Conservation (phyloP, 768 basidiomycete species). For the Boletus eberwhitei region DNA sequence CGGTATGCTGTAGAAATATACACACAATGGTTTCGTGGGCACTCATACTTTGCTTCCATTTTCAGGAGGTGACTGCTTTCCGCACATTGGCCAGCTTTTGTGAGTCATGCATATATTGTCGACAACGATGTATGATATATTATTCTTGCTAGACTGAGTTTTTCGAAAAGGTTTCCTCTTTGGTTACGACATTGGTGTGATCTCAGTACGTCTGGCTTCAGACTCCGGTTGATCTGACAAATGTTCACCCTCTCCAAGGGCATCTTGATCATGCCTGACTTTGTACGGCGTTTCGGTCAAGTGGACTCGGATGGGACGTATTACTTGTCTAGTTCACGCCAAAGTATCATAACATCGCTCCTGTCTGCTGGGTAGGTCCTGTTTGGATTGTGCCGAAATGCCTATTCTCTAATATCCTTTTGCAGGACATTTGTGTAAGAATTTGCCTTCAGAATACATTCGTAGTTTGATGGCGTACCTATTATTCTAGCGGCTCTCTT, state of each 20-base stretch:
- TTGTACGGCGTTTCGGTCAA: conserved; percentile 12
- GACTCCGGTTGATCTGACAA: background rate
- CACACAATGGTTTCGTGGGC: background rate
- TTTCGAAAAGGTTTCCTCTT: conserved; percentile 11
- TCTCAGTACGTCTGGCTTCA: conserved; percentile 5
- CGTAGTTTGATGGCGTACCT: background rate
- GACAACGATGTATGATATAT: background rate
- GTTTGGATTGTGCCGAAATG: background rate
- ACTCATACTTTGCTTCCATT: background rate
- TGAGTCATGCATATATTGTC: background rate
- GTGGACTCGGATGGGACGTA: conserved; percentile 7
- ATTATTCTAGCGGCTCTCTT: conserved; percentile 49
- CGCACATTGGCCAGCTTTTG: background rate
- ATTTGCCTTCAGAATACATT: background rate
- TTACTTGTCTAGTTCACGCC: conserved; percentile 15
- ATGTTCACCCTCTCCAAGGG: conserved; percentile 1
- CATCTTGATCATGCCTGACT: conserved; percentile 16
- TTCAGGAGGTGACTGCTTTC: conserved; percentile 7
- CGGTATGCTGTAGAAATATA: conserved; percentile 2
- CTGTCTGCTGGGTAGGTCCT: conserved; percentile 11
- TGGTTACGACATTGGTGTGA: conserved; percentile 15
- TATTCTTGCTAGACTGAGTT: conserved; percentile 2
- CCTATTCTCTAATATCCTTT: background rate
- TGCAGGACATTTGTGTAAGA: conserved; percentile 15
- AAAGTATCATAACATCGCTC: conserved; percentile 17